phyloP scores from a whole-genome alignment of 2,329 filamentous ascomycete genomes.

The Claviceps maximensis region DNA sequence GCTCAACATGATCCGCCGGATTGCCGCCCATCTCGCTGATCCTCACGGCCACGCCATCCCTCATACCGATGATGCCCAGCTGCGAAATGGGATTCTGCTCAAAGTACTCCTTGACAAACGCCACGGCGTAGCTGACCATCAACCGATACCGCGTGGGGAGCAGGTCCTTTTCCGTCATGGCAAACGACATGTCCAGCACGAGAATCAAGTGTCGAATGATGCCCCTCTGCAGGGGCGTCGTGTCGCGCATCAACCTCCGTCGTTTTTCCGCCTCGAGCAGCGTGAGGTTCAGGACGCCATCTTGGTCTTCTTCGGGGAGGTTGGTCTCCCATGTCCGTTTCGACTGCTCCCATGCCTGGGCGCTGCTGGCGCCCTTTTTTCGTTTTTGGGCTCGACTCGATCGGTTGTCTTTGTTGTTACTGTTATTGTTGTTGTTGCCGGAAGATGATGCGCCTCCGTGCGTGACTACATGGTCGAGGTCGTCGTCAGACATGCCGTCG shows the following conservation, averaged over 20 bases:
- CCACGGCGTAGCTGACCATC: constrained; percentile 66
- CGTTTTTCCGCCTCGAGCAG: constrained; percentile 75
- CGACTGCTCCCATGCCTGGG: constrained; percentile 53
- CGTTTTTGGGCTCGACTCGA: constrained; percentile 11
- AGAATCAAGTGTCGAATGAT: constrained; percentile 95
- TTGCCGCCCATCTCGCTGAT: constrained; percentile 88
- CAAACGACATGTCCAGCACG: constrained; percentile 80
- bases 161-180: constrained; percentile 92
- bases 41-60: constrained; percentile 74
- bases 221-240: constrained; percentile 85
- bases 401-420: constrained; percentile 11
- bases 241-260: constrained; percentile 71
- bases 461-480: constrained; percentile 35
- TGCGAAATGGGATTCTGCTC: constrained; percentile 98
- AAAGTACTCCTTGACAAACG: constrained; percentile 90
- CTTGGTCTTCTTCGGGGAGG: constrained; percentile 54
- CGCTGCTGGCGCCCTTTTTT: constrained; percentile 25
- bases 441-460: constrained; percentile 21
- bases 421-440: constrained; percentile 8
- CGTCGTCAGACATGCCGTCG: constrained; percentile 52
- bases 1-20: constrained; percentile 73
- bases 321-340: constrained; percentile 60
- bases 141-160: constrained; percentile 77
- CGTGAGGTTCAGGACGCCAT: constrained; percentile 66
- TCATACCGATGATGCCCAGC: constrained; percentile 83